A percentile compares a stretch with the other conserved stretches of the same genome.
Conservation (phyloP, 768 basidiomycete species). For the Suillus paluster region DNA sequence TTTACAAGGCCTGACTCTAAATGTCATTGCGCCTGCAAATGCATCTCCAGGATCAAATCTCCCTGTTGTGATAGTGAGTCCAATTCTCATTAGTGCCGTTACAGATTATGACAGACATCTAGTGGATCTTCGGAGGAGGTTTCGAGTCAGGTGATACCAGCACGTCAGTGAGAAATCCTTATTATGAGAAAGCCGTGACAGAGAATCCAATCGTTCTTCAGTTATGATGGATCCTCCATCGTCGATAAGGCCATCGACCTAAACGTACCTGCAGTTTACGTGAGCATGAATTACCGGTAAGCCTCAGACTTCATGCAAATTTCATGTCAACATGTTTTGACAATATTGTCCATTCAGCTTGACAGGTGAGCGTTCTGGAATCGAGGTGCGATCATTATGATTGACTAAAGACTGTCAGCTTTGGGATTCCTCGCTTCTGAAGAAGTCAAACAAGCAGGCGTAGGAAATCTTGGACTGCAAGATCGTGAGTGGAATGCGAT, state of each 20-base stretch:
- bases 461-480: conserved; percentile 52
- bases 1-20: conserved; percentile 50
- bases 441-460: conserved; percentile 43
- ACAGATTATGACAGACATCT: background rate
- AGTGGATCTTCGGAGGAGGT: conserved; percentile 44
- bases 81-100: background rate
- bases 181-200: background rate
- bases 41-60: conserved; percentile 47
- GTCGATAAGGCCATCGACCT: conserved; percentile 37
- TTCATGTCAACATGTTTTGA: background rate
- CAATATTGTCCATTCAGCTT: conserved; percentile 9
- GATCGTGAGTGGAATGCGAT: conserved; percentile 38
- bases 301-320: background rate
- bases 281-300: conserved; percentile 48
- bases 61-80: conserved; percentile 57
- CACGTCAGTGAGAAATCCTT: conserved; percentile 7
- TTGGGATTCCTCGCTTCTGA: conserved; percentile 48
- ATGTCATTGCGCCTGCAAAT: conserved; percentile 50
- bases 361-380: conserved; percentile 12
- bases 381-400: background rate
- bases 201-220: background rate
- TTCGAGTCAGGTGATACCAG: conserved; percentile 35
- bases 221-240: conserved; percentile 24
- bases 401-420: conserved; percentile 15
- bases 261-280: conserved; percentile 40